Base-by-base conservation (phyloP, 2,329 filamentous ascomycete genomes). In the Fusarium stilboides region DNA sequence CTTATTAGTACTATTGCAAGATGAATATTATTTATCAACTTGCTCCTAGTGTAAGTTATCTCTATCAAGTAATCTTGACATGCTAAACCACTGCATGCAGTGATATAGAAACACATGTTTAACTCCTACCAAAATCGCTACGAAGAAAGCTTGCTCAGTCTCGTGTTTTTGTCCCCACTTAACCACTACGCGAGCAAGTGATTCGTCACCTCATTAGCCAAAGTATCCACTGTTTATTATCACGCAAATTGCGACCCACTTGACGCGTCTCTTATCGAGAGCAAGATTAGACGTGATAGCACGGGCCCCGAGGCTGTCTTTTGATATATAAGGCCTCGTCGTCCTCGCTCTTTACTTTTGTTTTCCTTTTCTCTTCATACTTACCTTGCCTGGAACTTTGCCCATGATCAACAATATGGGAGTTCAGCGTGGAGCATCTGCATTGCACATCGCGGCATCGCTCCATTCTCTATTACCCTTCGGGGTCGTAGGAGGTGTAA, bases 381-480 rank as follows among this genome's bases (percentile, higher is more conserved):
- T 58, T 58, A 58, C 56, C 56, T 58, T 57, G 54, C 54, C 54
- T 57, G 54, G 54, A 57, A 57, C 54, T 57, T 55, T 13, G 33
- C 54, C 45, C 54, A 42, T 34, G 54, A 51, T 57, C 54, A 57
- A 28, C 37, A 57, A 57, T 57, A 51, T 42, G 54, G 45, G 54
- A 43, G 54, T 57, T 57, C 54, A 57, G 54, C 37, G 45, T 57
- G 37, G 54, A 50, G 54, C 54, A 39, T 39, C 56, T 58, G 56
- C 56, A 58, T 58, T 58, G 56, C 56, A 58, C 56, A 40, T 55
- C 56, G 56, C 56, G 56, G 56, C n/a, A 39, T 58, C 56, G 56
- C 19, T 55, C 50, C 10, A 55, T 44, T 12, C 56, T 58, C 56
- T 58, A 58, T 58, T 58, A 24, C 13, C 56, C 56, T 58, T 58